These are phyloP conservation scores for Stagonosporopsis tanaceti DNA, from an alignment of 2,329 filamentous ascomycete species.

Conservation along the genomic window DNA sequence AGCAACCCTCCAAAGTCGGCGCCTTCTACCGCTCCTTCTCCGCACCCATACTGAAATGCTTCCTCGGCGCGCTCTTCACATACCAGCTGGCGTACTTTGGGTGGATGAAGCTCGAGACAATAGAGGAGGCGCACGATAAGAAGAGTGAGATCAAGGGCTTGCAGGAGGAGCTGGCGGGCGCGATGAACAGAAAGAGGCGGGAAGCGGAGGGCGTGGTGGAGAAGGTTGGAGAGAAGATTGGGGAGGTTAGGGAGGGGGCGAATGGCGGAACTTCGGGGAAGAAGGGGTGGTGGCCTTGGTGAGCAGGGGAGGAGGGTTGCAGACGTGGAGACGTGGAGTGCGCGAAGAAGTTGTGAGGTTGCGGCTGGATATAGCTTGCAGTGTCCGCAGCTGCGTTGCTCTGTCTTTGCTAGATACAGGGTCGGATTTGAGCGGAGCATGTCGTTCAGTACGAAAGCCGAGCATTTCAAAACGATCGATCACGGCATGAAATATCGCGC, in stretches of 20 bases:
- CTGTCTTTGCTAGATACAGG: neutral
- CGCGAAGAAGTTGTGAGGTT: neutral
- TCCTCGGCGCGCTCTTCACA: conserved; percentile 77
- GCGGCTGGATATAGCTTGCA: neutral
- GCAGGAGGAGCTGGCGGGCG: conserved; percentile 34
- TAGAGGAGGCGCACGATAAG: conserved; percentile 70
- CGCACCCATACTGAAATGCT: conserved; percentile 75
- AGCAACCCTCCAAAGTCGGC: conserved; percentile 38
- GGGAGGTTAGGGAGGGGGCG: conserved; percentile 24
- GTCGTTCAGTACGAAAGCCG: neutral
- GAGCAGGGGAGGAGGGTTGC: neutral
- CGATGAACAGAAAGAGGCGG: conserved; percentile 28
- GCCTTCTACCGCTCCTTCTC: conserved; percentile 79
- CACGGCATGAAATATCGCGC: neutral
- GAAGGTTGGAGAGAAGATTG: conserved; percentile 20
- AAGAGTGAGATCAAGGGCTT: conserved; percentile 30
- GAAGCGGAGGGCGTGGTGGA: conserved; percentile 18
- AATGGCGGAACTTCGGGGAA: conserved; percentile 27
- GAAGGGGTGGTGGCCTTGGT: conserved; percentile 40
- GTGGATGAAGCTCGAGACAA: conserved; percentile 77
- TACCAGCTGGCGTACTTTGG: conserved; percentile 80
- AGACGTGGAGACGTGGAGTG: neutral
- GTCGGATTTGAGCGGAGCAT: neutral
- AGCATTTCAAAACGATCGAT: neutral
- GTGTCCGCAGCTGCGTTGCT: neutral